phyloP scores from a whole-genome alignment of 768 basidiomycete genomes.

The Trichaptum fuscoviolaceum region DNA sequence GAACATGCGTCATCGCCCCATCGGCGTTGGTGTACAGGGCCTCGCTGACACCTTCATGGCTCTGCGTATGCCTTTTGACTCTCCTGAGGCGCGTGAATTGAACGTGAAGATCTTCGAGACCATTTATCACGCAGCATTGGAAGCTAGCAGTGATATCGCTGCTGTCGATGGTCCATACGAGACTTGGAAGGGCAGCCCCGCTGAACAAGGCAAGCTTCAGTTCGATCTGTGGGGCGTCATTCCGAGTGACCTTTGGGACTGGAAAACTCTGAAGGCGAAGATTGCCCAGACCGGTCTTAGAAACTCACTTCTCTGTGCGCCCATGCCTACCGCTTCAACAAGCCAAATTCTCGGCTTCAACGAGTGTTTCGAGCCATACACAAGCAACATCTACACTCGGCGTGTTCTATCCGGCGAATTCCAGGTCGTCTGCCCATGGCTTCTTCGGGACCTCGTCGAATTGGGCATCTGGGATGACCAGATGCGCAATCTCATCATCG shows the following conservation, averaged over 20 bases:
- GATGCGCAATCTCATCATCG: constrained; percentile 99
- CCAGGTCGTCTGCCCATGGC: constrained; percentile 98
- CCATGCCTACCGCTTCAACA: constrained; percentile 99
- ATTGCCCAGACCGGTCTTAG: constrained; percentile 76
- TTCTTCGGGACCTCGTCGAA: constrained; percentile 95
- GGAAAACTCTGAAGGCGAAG: constrained; percentile 81
- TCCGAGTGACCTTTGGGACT: constrained; percentile 90
- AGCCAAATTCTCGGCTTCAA: constrained; percentile 98
- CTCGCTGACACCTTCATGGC: constrained; percentile 99
- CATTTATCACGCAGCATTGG: constrained; percentile 92
- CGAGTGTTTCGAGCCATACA: constrained; percentile 99
- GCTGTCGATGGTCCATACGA: constrained; percentile 77
- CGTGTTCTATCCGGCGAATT: constrained; percentile 99
- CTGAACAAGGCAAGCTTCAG: constrained; percentile 80
- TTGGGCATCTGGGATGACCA: constrained; percentile 94
- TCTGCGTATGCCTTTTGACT: constrained; percentile 93
- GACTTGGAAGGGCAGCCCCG: constrained; percentile 89
- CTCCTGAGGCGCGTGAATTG: constrained; percentile 74
- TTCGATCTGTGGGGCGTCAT: constrained; percentile 95
- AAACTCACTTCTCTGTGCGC: constrained; percentile 87
- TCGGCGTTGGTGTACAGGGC: constrained; percentile 96
- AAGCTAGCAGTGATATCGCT: constrained; percentile 87
- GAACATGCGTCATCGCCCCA: constrained; percentile 96
- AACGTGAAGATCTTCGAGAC: constrained; percentile 98
- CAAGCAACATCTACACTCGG: constrained; percentile 98